phyloP scores from a whole-genome alignment of 2,329 filamentous ascomycete genomes.

The Truncatella angustata region DNA sequence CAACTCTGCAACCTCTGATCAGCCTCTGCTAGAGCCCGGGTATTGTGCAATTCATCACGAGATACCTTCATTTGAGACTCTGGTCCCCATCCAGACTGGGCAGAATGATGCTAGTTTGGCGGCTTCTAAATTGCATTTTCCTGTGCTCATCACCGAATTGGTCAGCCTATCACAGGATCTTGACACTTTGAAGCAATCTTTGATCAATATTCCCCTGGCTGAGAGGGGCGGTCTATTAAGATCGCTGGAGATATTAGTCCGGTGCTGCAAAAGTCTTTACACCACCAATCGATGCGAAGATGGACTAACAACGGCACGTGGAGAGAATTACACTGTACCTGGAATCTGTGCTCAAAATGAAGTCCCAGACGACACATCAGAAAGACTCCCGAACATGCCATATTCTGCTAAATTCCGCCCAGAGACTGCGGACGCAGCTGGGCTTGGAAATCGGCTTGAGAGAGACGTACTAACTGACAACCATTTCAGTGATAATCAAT shows the following conservation, averaged over 20 bases:
- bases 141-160: not conserved
- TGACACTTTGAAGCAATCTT: not conserved
- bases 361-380: not conserved
- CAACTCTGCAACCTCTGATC: not conserved
- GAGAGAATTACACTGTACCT: not conserved
- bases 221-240: not conserved
- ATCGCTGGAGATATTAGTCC: not conserved
- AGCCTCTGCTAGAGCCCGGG: not conserved
- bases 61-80: not conserved
- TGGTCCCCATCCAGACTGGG: not conserved
- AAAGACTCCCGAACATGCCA: not conserved
- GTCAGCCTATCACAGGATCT: not conserved
- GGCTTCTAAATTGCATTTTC: not conserved
- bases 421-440: not conserved
- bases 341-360: not conserved
- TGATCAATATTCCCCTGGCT: not conserved
- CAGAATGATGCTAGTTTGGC: not conserved
- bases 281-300: not conserved
- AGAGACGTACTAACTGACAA: too few species aligned
- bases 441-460: not conserved
- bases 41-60: not conserved
- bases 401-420: not conserved
- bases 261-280: slow-evolving; percentile 1
- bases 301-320: not conserved
- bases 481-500: too few species aligned